Evolutionary conservation across 2,329 filamentous ascomycete species (phyloP), one percentile per base, ranked within the genome.

Genomic region (Colletotrichum plurivorum): DNA sequence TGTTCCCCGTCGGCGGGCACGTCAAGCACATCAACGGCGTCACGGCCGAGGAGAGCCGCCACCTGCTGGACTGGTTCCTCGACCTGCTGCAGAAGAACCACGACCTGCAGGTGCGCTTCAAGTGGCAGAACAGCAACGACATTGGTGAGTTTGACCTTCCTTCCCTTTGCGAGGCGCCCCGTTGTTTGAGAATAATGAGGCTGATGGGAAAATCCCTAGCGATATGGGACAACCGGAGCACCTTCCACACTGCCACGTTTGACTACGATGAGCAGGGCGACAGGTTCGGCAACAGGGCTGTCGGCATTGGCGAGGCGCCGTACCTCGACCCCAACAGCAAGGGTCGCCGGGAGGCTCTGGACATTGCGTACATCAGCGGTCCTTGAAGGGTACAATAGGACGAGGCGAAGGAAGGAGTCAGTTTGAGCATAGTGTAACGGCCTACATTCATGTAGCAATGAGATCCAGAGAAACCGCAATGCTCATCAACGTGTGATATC

Each of bases 191-290:
- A 36, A 2, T 36, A 3, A 15, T 10, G 9, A n/a, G 20, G 20
- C 59, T 71, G 13, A 13, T 0, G 12, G 0, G 13, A 2, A 8
- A 12, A 10, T 2, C 0, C 16, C 0, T 5, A 76, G 86, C 87
- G 0, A 88, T 90, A 69, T 91, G 89, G 89, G 89, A 91, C 71
- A 90, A 90, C 69, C 79, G 88, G 7, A 86, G 84, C 61, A 84
- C 80, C 1, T 89, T 87, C 76, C 88, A 90, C 72, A 85, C 84
- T 12, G 87, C 87, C 0, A 90, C 88, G 0, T 87, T 85, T 65
- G 88, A 90, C 71, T 89, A 88, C 52, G 83, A 83, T 15, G 82
- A 81, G 1, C 79, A 84, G 31, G 87, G 87, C 0, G 81, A 84
- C 27, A 79, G 88, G 55, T 80, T 82, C 57, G 84, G 86, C 27